These are phyloP conservation scores for Tricholomella constricta DNA, from an alignment of 768 basidiomycete species.

Conservation along the genomic window DNA sequence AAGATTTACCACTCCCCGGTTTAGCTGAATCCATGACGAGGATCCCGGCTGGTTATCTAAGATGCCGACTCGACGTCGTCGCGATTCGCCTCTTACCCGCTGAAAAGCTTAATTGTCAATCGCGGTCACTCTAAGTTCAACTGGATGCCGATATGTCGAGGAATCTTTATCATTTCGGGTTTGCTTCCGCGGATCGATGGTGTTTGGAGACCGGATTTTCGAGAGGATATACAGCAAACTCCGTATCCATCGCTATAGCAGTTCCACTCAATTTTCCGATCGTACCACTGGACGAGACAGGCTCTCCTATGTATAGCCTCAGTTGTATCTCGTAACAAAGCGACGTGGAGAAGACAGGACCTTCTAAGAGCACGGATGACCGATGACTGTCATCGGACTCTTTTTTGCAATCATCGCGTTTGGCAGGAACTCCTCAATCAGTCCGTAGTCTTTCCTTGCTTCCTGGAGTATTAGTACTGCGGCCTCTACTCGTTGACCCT, in stretches of 20 bases:
- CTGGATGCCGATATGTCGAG: too few species aligned
- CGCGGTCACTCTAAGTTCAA: too few species aligned
- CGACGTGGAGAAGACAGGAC: background rate
- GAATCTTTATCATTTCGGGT: too few species aligned
- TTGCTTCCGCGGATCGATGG: background rate
- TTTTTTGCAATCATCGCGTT: background rate
- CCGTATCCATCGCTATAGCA: background rate
- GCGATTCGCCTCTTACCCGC: too few species aligned
- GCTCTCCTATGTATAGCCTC: background rate
- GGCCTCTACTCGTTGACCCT: background rate
- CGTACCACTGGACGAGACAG: background rate
- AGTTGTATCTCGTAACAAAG: background rate
- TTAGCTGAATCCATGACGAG: too few species aligned
- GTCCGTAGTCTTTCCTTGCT: background rate
- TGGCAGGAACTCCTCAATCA: constrained; percentile 13
- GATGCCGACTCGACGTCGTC: too few species aligned
- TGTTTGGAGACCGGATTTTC: background rate
- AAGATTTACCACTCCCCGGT: too few species aligned
- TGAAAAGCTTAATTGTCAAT: too few species aligned
- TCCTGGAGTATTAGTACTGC: constrained; percentile 1
- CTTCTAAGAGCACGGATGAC: background rate
- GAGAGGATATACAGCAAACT: background rate
- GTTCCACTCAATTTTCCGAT: background rate
- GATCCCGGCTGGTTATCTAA: too few species aligned
- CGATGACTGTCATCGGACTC: constrained; percentile 6